Evolutionary conservation across 305 asterid species (phyloP).

Genomic region (Fraxinus platypoda): DNA sequence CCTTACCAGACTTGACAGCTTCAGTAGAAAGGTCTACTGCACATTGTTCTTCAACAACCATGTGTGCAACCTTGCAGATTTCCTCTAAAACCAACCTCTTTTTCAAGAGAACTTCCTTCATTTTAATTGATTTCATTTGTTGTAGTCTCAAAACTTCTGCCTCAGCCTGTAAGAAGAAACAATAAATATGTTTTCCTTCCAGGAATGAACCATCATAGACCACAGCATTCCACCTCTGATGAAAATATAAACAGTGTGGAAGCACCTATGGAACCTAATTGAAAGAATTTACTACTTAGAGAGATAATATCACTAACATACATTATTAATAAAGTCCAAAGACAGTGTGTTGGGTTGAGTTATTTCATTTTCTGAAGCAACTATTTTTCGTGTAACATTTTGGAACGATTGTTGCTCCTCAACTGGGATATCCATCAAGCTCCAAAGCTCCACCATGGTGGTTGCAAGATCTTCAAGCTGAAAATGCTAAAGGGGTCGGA

Average conservation of each 20-base stretch:
- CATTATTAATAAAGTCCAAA: slow-evolving; percentile 53
- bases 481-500: slow-evolving; percentile 22
- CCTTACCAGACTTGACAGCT: slow-evolving; percentile 69
- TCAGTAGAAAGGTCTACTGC: slow-evolving; percentile 48
- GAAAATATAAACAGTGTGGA: neutral
- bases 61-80: slow-evolving; percentile 66
- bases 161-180: slow-evolving; percentile 61
- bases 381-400: slow-evolving; percentile 56
- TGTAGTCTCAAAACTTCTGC: slow-evolving; percentile 70
- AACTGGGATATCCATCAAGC: slow-evolving; percentile 78
- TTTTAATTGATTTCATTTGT: slow-evolving; percentile 67
- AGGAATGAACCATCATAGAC: neutral
- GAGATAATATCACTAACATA: slow-evolving; percentile 23
- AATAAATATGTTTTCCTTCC: slow-evolving; percentile 12
- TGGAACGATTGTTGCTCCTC: slow-evolving; percentile 77
- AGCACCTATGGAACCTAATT: neutral
- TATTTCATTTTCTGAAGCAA: slow-evolving; percentile 74
- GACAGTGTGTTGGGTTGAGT: slow-evolving; percentile 65
- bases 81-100: slow-evolving; percentile 66
- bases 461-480: slow-evolving; percentile 89
- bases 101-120: slow-evolving; percentile 75
- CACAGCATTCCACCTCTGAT: neutral
- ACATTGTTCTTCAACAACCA: slow-evolving; percentile 54
- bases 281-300: neutral
- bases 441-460: slow-evolving; percentile 84